These are phyloP conservation scores for Obelidium mucronatum DNA, from an alignment of 192 early-diverging fungal species.

Conservation along the genomic window DNA sequence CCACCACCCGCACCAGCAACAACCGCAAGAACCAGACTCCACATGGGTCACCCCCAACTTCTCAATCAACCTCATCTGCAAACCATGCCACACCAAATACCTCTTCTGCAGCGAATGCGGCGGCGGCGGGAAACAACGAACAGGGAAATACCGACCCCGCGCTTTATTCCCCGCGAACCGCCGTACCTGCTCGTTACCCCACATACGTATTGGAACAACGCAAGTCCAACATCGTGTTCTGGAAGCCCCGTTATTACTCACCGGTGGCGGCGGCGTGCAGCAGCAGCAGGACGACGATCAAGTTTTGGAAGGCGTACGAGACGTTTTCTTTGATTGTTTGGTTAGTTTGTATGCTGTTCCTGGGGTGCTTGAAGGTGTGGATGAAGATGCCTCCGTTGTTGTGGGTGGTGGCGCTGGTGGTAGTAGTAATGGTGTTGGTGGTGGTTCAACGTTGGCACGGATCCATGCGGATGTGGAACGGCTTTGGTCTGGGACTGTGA, in stretches of 20 bases:
- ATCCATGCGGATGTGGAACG: slow-evolving; percentile 42
- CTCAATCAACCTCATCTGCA: slow-evolving; percentile 53
- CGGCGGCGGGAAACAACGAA: slow-evolving; percentile 56
- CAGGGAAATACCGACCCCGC: slow-evolving; percentile 60
- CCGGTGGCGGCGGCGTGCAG: too few relatives aligned
- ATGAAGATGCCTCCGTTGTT: not conserved
- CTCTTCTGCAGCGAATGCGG: slow-evolving; percentile 62
- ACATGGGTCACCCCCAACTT: slow-evolving; percentile 33
- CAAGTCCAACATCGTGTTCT: slow-evolving; percentile 43
- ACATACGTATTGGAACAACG: slow-evolving; percentile 53
- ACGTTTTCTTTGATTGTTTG: slow-evolving; percentile 55
- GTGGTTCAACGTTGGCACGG: not conserved
- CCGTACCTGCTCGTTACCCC: slow-evolving; percentile 58
- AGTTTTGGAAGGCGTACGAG: slow-evolving; percentile 45
- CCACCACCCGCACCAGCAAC: not conserved
- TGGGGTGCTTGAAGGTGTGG: slow-evolving; percentile 34
- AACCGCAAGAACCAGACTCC: not conserved
- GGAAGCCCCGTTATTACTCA: slow-evolving; percentile 23
- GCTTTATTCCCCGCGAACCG: slow-evolving; percentile 51
- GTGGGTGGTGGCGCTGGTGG: not conserved
- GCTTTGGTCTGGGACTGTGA: slow-evolving; percentile 45
- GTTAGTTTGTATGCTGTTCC: slow-evolving; percentile 49
- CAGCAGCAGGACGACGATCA: slow-evolving; percentile 13
- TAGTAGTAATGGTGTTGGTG: not conserved
- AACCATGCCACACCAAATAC: slow-evolving; percentile 46